Percentiles rank a stretch among this genome's conserved stretches.
Evolutionary conservation across 2,329 filamentous ascomycete genomes (phyloP).

Genomic region (Cadophora malorum): DNA sequence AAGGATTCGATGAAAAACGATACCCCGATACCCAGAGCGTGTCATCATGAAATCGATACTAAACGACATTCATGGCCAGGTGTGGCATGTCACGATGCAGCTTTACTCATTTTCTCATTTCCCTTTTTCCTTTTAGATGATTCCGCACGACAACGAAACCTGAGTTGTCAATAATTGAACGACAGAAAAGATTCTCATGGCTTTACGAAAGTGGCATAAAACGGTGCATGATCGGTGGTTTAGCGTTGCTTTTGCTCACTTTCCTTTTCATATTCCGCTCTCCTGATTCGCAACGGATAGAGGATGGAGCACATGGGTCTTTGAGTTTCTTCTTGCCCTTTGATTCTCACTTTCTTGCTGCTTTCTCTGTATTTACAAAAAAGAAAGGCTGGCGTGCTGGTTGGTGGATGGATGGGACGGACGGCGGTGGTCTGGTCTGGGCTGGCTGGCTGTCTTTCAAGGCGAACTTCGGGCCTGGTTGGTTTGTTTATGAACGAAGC

Average conservation of each 20-base stretch:
- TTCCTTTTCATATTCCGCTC: background rate
- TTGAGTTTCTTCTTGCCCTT: background rate
- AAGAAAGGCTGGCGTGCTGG: slow-evolving; percentile 24
- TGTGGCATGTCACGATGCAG: background rate
- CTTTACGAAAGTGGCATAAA: slow-evolving; percentile 36
- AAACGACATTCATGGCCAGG: slow-evolving; percentile 7
- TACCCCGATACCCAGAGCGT: slow-evolving; percentile 4
- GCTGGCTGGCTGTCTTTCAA: background rate
- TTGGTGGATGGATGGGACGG: slow-evolving; percentile 3
- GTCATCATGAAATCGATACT: background rate
- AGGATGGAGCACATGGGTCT: slow-evolving; percentile 18
- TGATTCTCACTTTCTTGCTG: background rate
- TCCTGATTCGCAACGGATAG: slow-evolving; percentile 13
- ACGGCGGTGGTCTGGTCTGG: slow-evolving; percentile 4
- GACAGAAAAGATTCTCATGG: slow-evolving; percentile 23
- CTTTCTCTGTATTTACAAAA: slow-evolving; percentile 30
- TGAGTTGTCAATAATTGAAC: slow-evolving; percentile 30
- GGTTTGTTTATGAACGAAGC: slow-evolving; percentile 19
- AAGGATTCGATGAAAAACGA: slow-evolving; percentile 12
- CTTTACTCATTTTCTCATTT: slow-evolving; percentile 12
- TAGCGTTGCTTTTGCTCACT: slow-evolving; percentile 32
- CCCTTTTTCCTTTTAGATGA: background rate
- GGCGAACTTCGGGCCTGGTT: slow-evolving; percentile 6
- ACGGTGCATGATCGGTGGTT: slow-evolving; percentile 38
- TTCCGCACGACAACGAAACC: slow-evolving; percentile 13